Percentiles rank a stretch among this genome's conserved stretches.
Evolutionary conservation across 2,329 filamentous ascomycete species (phyloP).

Genomic region (Sporothrix schenckii): DNA sequence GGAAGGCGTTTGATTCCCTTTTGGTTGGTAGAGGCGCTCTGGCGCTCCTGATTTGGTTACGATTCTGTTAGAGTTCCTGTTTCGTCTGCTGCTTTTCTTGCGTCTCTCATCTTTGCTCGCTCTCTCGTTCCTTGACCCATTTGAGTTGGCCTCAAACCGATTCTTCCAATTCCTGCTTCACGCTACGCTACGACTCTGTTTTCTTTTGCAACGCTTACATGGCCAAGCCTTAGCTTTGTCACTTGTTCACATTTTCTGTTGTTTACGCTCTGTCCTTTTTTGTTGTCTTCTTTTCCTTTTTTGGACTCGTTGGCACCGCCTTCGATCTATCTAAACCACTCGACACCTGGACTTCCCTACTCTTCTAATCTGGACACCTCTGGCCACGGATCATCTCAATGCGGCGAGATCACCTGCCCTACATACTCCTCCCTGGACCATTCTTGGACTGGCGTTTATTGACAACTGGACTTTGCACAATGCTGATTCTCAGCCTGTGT

Average conservation of each 20-base stretch:
- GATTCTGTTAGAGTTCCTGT: not conserved
- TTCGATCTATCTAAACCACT: not conserved
- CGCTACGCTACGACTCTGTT: not conserved
- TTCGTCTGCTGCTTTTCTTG: not conserved
- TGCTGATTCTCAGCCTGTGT: not conserved
- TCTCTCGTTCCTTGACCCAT: not conserved
- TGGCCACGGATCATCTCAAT: constrained; percentile 1
- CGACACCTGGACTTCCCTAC: constrained; percentile 5
- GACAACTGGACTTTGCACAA: not conserved
- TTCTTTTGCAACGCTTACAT: not conserved
- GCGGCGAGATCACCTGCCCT: not conserved
- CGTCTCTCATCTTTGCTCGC: not conserved
- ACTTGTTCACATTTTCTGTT: too few species aligned
- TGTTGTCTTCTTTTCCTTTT: not conserved
- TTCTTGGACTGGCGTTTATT: not conserved
- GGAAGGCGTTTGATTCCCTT: constrained; percentile 18
- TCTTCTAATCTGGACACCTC: not conserved
- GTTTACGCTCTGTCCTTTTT: too few species aligned
- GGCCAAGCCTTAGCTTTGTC: not conserved
- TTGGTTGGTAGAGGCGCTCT: constrained; percentile 22
- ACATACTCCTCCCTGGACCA: not conserved
- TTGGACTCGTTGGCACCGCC: not conserved
- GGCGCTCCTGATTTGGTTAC: constrained; percentile 3
- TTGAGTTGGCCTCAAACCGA: not conserved
- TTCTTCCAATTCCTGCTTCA: not conserved